Conservation (phyloP, 306 rosid species). For the Dryas octopetala region DNA sequence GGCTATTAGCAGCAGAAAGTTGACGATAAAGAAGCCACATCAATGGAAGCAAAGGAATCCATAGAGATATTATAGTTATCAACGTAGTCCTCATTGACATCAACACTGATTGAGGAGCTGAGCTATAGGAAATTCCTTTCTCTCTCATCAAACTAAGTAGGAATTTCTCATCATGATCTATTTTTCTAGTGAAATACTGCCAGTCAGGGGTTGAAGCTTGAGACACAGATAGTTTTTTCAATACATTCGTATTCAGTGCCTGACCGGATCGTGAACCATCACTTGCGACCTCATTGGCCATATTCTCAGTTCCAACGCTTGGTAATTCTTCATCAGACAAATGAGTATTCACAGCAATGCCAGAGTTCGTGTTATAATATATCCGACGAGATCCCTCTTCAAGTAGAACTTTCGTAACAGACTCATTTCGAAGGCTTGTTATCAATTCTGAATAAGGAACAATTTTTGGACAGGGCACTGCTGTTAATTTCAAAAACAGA, state of each 20-base stretch:
- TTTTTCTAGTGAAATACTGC: conserved; percentile 82
- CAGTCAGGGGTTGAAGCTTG: conserved; percentile 56
- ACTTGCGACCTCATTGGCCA: conserved; percentile 31
- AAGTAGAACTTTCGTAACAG: conserved; percentile 62
- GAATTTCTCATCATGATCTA: conserved; percentile 84
- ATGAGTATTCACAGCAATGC: conserved; percentile 26
- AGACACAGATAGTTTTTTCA: conserved; percentile 44
- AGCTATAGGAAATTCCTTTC: conserved; percentile 73
- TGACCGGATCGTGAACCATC: conserved; percentile 37
- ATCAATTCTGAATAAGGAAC: conserved; percentile 90
- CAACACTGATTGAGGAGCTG: conserved; percentile 84
- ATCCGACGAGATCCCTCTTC: conserved; percentile 94
- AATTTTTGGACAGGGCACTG: conserved; percentile 54
- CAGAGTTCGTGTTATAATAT: conserved; percentile 47
- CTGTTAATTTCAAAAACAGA: conserved; percentile 65
- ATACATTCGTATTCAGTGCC: conserved; percentile 28
- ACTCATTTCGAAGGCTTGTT: conserved; percentile 57
- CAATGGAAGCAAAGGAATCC: conserved; percentile 92
- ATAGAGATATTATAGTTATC: conserved; percentile 69
- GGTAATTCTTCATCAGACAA: conserved; percentile 41
- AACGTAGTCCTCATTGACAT: conserved; percentile 73
- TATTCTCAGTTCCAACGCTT: conserved; percentile 33
- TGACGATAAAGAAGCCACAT: conserved; percentile 98
- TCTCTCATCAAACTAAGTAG: conserved; percentile 84
- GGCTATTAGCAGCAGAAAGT: conserved; percentile 85